Conservation (phyloP, 768 basidiomycete species). For the Holtermanniella nyarrowii region DNA sequence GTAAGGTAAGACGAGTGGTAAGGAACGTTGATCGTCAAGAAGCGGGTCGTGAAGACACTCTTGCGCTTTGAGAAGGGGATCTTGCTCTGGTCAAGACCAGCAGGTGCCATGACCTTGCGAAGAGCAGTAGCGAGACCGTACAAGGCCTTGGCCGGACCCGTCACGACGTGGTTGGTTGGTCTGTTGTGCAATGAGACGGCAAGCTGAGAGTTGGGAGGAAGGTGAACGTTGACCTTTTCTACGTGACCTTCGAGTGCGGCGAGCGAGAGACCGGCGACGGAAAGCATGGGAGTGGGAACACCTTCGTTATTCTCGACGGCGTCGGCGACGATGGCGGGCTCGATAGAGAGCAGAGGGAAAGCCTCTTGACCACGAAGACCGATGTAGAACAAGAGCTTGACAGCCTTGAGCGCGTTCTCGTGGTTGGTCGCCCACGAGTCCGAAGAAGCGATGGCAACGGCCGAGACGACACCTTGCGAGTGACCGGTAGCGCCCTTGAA, state of each 20-base stretch:
- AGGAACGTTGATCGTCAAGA: conserved; percentile 89
- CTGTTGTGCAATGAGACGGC: conserved; percentile 88
- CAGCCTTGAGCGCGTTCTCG: conserved; percentile 66
- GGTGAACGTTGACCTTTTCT: conserved; percentile 73
- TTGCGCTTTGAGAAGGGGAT: conserved; percentile 85
- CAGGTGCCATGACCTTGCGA: conserved; percentile 77
- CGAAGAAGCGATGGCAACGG: conserved; percentile 77
- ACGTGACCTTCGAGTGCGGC: conserved; percentile 73
- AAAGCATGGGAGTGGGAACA: conserved; percentile 83
- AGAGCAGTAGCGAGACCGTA: conserved; percentile 87
- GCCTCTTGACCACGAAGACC: conserved; percentile 87
- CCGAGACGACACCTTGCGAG: conserved; percentile 92
- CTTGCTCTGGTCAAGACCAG: conserved; percentile 86
- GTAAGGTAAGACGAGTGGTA: conserved; percentile 84
- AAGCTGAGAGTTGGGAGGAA: conserved; percentile 66
- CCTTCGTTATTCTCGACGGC: conserved; percentile 89
- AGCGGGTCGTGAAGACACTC: conserved; percentile 81
- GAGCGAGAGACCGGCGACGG: conserved; percentile 64
- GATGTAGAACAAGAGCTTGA: conserved; percentile 87
- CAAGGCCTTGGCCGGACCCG: conserved; percentile 80
- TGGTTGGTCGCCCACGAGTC: conserved; percentile 62
- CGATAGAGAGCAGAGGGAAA: conserved; percentile 83
- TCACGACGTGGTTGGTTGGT: conserved; percentile 79
- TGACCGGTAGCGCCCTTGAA: conserved; percentile 88
- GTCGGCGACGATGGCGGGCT: conserved; percentile 77